Percentiles rank a stretch among this genome's conserved stretches.
phyloP scores from a whole-genome alignment of 2,329 filamentous ascomycete genomes.

The Stachybotrys chartarum region DNA sequence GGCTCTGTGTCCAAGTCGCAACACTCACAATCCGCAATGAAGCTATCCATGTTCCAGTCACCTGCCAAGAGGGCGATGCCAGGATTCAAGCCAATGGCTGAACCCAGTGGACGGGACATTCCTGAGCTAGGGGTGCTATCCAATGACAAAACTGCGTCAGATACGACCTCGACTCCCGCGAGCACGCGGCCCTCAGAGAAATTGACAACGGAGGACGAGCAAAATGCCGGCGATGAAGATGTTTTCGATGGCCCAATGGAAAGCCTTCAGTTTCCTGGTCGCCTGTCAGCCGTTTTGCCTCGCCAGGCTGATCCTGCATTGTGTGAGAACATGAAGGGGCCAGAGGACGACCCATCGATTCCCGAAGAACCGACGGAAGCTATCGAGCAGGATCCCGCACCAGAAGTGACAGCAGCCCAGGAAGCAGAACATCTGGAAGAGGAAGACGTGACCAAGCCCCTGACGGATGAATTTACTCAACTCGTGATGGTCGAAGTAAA shows the following conservation, averaged over 20 bases:
- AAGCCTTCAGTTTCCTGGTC: conserved; percentile 34
- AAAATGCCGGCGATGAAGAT: conserved; percentile 17
- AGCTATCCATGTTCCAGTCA: conserved; percentile 42
- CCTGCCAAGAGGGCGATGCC: conserved; percentile 40
- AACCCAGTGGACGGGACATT: conserved; percentile 22
- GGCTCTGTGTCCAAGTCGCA: conserved; percentile 17
- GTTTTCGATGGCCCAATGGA: conserved; percentile 24
- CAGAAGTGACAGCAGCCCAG: not conserved
- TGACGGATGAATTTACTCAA: too few relatives aligned
- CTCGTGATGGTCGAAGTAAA: too few relatives aligned
- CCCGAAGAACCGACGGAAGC: conserved; percentile 6
- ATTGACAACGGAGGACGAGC: conserved; percentile 27
- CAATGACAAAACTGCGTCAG: not conserved
- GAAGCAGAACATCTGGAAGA: too few relatives aligned
- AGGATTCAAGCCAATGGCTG: conserved; percentile 23
- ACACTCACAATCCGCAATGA: conserved; percentile 31
- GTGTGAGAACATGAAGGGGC: conserved; percentile 15
- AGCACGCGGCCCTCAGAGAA: conserved; percentile 25
- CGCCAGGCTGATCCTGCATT: conserved; percentile 32
- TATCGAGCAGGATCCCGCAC: not conserved
- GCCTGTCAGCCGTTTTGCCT: conserved; percentile 37
- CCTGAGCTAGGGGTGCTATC: conserved; percentile 13
- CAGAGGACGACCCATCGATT: not conserved
- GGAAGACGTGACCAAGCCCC: too few relatives aligned
- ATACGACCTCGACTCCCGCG: conserved; percentile 20